phyloP scores from a whole-genome alignment of 768 basidiomycete genomes.

The Xanthoconium purpureum region DNA sequence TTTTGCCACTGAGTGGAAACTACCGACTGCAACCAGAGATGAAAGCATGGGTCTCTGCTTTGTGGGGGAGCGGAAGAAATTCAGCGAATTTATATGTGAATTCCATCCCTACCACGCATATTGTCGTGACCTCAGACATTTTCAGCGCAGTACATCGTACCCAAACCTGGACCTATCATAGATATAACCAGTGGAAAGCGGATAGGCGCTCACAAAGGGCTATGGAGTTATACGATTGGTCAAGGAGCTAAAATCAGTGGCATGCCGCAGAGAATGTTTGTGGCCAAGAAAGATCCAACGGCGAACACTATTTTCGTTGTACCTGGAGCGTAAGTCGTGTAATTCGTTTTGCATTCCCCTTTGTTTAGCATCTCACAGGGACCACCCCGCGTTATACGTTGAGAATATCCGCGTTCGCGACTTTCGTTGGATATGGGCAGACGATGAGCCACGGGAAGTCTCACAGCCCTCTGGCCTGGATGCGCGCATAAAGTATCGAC shows the following conservation, averaged over 20 bases:
- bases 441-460: slow-evolving; percentile 48
- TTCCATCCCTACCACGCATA: slow-evolving; percentile 1
- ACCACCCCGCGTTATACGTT: slow-evolving; percentile 56
- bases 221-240: slow-evolving; percentile 87
- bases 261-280: slow-evolving; percentile 60
- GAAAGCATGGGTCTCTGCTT: slow-evolving; percentile 98
- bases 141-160: slow-evolving; percentile 72
- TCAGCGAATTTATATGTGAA: slow-evolving; percentile 71
- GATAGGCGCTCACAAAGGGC: slow-evolving; percentile 63
- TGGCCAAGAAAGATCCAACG: slow-evolving; percentile 63
- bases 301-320: slow-evolving; percentile 75
- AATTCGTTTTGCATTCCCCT: background rate
- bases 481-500: slow-evolving; percentile 61
- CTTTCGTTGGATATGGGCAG: slow-evolving; percentile 79
- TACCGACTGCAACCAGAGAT: slow-evolving; percentile 71
- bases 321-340: slow-evolving; percentile 55
- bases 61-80: slow-evolving; percentile 75
- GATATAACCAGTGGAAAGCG: slow-evolving; percentile 51
- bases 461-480: slow-evolving; percentile 43
- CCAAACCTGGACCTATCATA: slow-evolving; percentile 68
- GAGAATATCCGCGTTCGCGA: slow-evolving; percentile 38
- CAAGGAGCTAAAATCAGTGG: slow-evolving; percentile 71
- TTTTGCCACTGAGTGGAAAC: slow-evolving; percentile 55
- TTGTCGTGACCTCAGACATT: background rate
- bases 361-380: slow-evolving; percentile 35